phyloP scores from a whole-genome alignment of 495 filamentous ascomycete genomes.

The Penicillium mononematosum region DNA sequence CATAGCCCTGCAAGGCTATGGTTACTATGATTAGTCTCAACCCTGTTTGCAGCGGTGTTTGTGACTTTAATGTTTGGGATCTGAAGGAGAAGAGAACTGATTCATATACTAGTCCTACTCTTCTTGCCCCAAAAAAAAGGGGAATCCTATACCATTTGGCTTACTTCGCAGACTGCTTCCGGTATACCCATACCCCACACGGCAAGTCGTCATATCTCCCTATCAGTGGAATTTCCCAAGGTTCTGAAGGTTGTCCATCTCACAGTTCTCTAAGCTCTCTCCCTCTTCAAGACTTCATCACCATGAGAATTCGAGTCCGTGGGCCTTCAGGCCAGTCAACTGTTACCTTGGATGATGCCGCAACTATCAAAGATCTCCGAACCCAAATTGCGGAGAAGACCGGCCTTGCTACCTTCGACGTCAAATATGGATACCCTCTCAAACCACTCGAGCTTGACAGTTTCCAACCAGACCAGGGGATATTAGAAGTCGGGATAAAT shows the following conservation, averaged over 20 bases:
- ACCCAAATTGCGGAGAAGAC: constrained; percentile 55
- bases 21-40: not conserved
- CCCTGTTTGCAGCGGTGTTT: not conserved
- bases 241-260: not conserved
- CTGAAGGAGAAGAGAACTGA: not conserved
- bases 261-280: not conserved
- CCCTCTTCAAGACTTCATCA: not conserved
- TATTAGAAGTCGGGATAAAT: constrained; percentile 60
- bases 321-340: constrained; percentile 61
- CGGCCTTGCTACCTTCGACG: constrained; percentile 54
- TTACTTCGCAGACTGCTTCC: not conserved
- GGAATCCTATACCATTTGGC: not conserved
- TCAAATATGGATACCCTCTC: constrained; percentile 84
- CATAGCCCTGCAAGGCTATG: not conserved
- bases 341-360: constrained; percentile 61
- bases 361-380: constrained; percentile 64
- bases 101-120: not conserved
- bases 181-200: constrained; percentile 16
- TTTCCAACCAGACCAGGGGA: constrained; percentile 41
- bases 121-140: not conserved
- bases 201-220: constrained; percentile 17
- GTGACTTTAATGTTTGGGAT: not conserved
- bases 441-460: constrained; percentile 62
- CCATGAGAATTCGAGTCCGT: constrained; percentile 63
- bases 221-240: constrained; percentile 7